These are phyloP conservation scores for Chionographis japonica DNA, from an alignment of 106 monocot species.

Conservation along the genomic window DNA sequence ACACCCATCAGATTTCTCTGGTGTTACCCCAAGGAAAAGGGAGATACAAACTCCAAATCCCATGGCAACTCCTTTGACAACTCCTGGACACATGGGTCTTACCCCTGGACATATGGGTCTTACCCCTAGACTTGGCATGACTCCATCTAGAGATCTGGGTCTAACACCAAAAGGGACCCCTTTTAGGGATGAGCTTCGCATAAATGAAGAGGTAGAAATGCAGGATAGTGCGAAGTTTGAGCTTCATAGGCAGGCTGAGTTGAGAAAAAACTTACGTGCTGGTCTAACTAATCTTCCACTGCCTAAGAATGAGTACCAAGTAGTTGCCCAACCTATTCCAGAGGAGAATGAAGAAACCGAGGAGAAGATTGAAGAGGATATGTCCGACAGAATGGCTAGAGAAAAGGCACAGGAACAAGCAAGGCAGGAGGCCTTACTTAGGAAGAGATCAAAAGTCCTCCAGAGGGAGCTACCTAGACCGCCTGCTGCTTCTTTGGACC, in stretches of 20 bases:
- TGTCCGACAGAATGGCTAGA: conserved; percentile 89
- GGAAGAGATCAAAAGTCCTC: conserved; percentile 95
- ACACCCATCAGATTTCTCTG: conserved; percentile 95
- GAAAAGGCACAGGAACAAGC: conserved; percentile 75
- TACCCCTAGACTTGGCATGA: conserved; percentile 90
- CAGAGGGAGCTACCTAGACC: conserved; percentile 95
- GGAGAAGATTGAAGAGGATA: conserved; percentile 81
- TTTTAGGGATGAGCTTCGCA: conserved; percentile 83
- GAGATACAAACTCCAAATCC: conserved; percentile 96
- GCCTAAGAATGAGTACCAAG: too few species aligned
- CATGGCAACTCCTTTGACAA: conserved; percentile 81
- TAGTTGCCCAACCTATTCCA: conserved; percentile 51
- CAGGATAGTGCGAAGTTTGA: conserved; percentile 58
- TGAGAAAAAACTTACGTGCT: conserved; percentile 63
- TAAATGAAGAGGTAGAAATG: conserved; percentile 90
- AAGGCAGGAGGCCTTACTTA: conserved; percentile 71
- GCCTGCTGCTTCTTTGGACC: conserved; percentile 67
- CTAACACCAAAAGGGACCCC: conserved; percentile 80
- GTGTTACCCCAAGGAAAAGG: conserved; percentile 88
- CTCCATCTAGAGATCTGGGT: conserved; percentile 79
- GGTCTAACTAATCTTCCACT: conserved; percentile 67
- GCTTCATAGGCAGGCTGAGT: conserved; percentile 65
- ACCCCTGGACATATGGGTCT: conserved; percentile 66
- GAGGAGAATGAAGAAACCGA: conserved; percentile 84
- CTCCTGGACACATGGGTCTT: too few species aligned